Evolutionary conservation across 495 filamentous ascomycete species (phyloP), one percentile per base, ranked within the genome.

Genomic region (Tuber magnatum): DNA sequence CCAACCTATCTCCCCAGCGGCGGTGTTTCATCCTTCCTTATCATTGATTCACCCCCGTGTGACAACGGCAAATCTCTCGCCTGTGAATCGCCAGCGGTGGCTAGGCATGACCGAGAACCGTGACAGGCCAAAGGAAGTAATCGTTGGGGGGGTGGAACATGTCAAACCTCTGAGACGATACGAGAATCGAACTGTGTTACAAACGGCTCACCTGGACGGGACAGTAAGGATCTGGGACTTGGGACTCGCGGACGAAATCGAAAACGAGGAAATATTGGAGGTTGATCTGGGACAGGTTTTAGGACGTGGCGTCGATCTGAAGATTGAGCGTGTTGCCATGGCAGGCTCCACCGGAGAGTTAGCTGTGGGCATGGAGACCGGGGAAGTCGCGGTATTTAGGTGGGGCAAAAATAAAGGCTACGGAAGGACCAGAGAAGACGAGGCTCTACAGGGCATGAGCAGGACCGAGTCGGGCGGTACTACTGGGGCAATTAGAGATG

Each of bases 41-140:
- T 90, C 90, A 0, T 91, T 96, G 68, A 90, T 95, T 39, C 94
- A 97, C 80, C 95, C 95, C 1, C 97, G 94, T 80, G 88, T 95
- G 74, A 92, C 89, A 69, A 88, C 88, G 70, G 86, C 91, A 12
- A 86, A 86, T 22, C 84, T 94, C 42, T 87, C 92, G 42, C 86
- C 88, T 16, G 85, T 97, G 3, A 90, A 92, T 65, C 88, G 96
- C 22, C 88, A 88, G 28, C 87, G 90, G 71, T 99, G 95, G 95
- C 88, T 97, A 39, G 92, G 93, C n/a, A 89, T 98, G 88, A 82
- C 85, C 6, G 78, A 82, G 51, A 71, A 42, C 51, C 87, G 85
- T 32, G 94, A 97, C 82, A 90, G 88, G 71, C 86, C 94, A 46
- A 85, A 86, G 42, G 88, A 91, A 80, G 87, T 87, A 65, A 87